Evolutionary conservation across 768 basidiomycete species (phyloP).

Genomic region (Boletus insuetus): DNA sequence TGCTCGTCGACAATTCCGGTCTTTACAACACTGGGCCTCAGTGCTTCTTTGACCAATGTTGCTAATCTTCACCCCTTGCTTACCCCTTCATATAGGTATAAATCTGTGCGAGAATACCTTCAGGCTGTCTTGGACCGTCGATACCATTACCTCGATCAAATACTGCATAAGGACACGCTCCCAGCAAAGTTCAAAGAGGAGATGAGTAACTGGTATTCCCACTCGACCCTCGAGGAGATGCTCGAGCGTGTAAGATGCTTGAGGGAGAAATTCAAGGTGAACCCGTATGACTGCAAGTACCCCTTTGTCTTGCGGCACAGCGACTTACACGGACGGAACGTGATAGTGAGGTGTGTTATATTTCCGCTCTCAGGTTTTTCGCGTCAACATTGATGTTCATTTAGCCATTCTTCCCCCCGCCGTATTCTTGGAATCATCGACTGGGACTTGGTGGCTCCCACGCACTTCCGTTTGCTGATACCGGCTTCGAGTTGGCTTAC

Average conservation of each 20-base stretch:
- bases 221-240: not conserved
- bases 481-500: not conserved
- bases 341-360: not conserved
- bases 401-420: not conserved
- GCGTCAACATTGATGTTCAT: no score
- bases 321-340: not conserved
- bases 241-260: not conserved
- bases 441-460: not conserved
- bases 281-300: not conserved
- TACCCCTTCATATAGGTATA: not conserved
- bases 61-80: not conserved
- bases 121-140: not conserved
- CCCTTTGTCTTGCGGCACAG: not conserved
- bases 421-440: not conserved
- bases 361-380: no score
- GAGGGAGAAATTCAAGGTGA: not conserved
- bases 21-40: not conserved
- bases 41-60: not conserved
- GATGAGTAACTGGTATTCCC: not conserved
- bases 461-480: not conserved
- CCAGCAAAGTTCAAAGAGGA: not conserved
- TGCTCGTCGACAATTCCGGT: not conserved
- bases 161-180: not conserved
- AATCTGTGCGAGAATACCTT: not conserved
- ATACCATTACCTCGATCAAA: not conserved